These are phyloP conservation scores for Platismatia glauca DNA, from an alignment of 495 filamentous ascomycete species.

Conservation along the genomic window DNA sequence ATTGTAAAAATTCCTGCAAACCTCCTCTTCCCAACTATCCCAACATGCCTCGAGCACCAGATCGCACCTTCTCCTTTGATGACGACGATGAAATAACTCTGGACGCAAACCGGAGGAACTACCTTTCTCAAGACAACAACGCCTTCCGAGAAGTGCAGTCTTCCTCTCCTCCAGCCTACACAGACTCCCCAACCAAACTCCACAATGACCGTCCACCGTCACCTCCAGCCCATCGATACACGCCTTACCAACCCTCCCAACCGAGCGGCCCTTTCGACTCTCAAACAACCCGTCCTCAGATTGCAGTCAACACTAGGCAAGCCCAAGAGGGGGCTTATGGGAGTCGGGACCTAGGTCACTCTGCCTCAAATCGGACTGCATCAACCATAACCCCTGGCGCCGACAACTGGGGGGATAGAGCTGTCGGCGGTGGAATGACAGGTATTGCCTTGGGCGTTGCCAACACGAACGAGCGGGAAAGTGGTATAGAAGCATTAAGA, in stretches of 20 bases:
- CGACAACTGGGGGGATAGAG: conserved; percentile 64
- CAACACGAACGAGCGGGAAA: conserved; percentile 61
- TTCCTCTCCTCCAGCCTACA: conserved; percentile 23
- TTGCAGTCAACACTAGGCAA: conserved; percentile 15
- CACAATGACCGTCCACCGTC: conserved; percentile 23
- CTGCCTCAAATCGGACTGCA: conserved; percentile 31
- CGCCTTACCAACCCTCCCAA: conserved; percentile 17
- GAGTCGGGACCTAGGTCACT: conserved; percentile 24
- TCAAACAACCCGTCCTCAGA: conserved; percentile 10
- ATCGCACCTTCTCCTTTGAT: conserved; percentile 25
- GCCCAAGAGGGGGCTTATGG: conserved; percentile 18
- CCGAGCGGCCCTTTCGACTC: conserved; percentile 21
- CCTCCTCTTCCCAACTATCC: neutral
- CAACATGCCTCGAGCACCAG: conserved; percentile 11
- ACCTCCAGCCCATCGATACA: conserved; percentile 15
- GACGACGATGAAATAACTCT: conserved; percentile 19
- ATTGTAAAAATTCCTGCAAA: neutral
- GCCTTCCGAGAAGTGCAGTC: conserved; percentile 22
- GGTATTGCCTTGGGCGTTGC: conserved; percentile 68
- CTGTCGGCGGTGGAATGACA: conserved; percentile 67
- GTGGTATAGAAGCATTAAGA: conserved; percentile 60
- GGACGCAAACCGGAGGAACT: conserved; percentile 16
- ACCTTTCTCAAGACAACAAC: conserved; percentile 15
- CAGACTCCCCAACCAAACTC: conserved; percentile 23
- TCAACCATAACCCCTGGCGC: conserved; percentile 60